phyloP scores from a whole-genome alignment of 768 basidiomycete species.

The Megacollybia marginata region DNA sequence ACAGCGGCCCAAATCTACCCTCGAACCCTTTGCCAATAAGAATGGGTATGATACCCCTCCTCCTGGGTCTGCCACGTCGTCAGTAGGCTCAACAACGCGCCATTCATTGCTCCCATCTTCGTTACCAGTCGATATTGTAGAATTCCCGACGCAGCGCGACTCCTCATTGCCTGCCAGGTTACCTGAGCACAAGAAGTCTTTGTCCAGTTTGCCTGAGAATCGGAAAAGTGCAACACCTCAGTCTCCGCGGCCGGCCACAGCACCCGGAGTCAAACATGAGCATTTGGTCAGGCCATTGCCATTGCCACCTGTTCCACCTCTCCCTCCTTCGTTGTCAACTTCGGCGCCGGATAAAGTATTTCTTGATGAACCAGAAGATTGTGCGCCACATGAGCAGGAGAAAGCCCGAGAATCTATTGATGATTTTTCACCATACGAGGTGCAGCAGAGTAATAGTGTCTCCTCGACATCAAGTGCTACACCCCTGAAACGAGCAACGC shows the following conservation, averaged over 20 bases:
- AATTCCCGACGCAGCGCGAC: constrained; percentile 4
- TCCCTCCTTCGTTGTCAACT: background rate
- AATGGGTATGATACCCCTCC: constrained; percentile 10
- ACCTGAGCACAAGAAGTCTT: constrained; percentile 12
- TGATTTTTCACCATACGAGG: too few relatives aligned
- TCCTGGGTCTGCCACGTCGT: constrained; percentile 10
- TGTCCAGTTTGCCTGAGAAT: constrained; percentile 6
- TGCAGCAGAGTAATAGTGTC: constrained; percentile 9
- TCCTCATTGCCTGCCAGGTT: constrained; percentile 6
- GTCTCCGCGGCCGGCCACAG: constrained; percentile 6
- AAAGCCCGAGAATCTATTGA: background rate
- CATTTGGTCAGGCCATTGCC: constrained; percentile 2
- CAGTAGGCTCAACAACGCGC: constrained; percentile 5
- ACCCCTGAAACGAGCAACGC: constrained; percentile 33
- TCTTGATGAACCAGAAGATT: background rate
- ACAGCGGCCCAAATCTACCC: constrained; percentile 6
- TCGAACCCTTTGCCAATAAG: background rate
- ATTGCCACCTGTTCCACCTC: constrained; percentile 5
- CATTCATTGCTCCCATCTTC: constrained; percentile 10
- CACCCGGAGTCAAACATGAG: background rate
- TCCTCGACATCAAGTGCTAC: constrained; percentile 10
- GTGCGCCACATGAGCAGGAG: background rate
- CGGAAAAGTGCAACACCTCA: background rate
- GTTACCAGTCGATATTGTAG: constrained; percentile 8
- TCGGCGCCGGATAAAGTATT: background rate